Percentiles rank a stretch among this genome's conserved stretches.
Evolutionary conservation across 805 yeast genomes (phyloP).

Genomic region (Ogataea saltuana): DNA sequence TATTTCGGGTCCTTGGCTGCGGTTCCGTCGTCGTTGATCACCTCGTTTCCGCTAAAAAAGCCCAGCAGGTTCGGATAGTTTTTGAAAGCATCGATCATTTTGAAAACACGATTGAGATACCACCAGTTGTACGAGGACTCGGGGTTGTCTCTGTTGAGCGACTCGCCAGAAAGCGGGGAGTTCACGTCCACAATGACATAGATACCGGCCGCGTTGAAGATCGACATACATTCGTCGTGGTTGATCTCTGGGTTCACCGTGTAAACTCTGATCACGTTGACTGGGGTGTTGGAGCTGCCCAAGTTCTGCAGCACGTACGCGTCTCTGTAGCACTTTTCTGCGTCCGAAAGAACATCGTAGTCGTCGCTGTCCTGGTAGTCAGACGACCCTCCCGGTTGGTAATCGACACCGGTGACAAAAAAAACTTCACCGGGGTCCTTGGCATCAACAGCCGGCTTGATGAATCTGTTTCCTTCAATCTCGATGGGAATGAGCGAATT

Average conservation of each 20-base stretch:
- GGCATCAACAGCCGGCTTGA: conserved; percentile 46
- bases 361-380: conserved; percentile 39
- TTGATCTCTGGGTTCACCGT: conserved; percentile 78
- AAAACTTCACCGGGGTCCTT: conserved; percentile 56
- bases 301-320: conserved; percentile 74
- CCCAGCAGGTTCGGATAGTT: conserved; percentile 83
- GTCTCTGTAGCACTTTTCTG: conserved; percentile 74
- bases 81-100: conserved; percentile 81
- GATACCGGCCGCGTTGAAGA: conserved; percentile 86
- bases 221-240: conserved; percentile 92
- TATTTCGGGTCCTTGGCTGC: conserved; percentile 69
- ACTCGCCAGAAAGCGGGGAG: conserved; percentile 65
- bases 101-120: conserved; percentile 78
- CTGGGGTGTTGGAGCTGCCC: conserved; percentile 42
- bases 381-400: conserved; percentile 93
- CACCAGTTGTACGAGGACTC: conserved; percentile 64
- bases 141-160: conserved; percentile 74
- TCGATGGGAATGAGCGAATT: conserved; percentile 59
- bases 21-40: conserved; percentile 74
- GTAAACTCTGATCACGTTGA: conserved; percentile 84
- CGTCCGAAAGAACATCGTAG: conserved; percentile 71
- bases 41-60: conserved; percentile 89
- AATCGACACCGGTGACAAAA: conserved; percentile 83
- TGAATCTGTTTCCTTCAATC: conserved; percentile 56
- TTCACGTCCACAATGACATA: conserved; percentile 85